phyloP scores from a whole-genome alignment of 2,329 filamentous ascomycete genomes.

The Diaporthe vaccinii region DNA sequence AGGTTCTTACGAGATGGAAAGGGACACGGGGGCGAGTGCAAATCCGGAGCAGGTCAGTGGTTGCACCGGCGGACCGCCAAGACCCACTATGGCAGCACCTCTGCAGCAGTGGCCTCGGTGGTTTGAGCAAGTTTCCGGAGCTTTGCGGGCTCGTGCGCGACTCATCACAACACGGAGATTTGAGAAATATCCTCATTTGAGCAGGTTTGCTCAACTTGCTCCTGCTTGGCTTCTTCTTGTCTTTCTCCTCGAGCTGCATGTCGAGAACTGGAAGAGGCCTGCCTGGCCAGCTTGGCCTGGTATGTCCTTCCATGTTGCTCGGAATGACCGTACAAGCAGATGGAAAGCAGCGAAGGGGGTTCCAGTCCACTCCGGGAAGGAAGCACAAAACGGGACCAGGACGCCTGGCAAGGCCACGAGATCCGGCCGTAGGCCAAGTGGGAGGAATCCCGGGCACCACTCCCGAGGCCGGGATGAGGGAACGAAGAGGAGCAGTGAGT shows the following conservation, averaged over 20 bases:
- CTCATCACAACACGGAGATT: slow-evolving; percentile 10
- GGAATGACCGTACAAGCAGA: background rate
- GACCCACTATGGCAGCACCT: slow-evolving; percentile 8
- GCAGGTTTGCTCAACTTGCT: background rate
- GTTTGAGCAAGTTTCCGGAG: slow-evolving; percentile 34
- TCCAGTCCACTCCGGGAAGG: background rate
- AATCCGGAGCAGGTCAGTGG: slow-evolving; percentile 22
- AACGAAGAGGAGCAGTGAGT: slow-evolving; percentile 12
- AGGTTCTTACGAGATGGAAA: slow-evolving; percentile 15
- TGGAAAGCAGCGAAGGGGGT: background rate
- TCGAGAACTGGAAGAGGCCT: background rate
- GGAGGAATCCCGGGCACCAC: slow-evolving; percentile 11
- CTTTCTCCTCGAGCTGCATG: background rate
- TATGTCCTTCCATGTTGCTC: background rate
- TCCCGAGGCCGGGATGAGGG: slow-evolving; percentile 25
- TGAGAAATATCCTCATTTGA: background rate
- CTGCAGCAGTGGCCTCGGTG: slow-evolving; percentile 13
- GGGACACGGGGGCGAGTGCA: background rate
- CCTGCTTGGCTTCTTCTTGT: background rate
- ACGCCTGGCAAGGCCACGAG: background rate
- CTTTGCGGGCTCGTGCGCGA: slow-evolving; percentile 11
- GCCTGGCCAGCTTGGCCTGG: background rate
- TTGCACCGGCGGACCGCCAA: slow-evolving; percentile 16
- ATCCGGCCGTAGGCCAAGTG: background rate
- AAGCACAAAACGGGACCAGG: background rate